These are phyloP conservation scores for Plectosphaerella plurivora DNA, from an alignment of 2,329 filamentous ascomycete species.

Conservation along the genomic window DNA sequence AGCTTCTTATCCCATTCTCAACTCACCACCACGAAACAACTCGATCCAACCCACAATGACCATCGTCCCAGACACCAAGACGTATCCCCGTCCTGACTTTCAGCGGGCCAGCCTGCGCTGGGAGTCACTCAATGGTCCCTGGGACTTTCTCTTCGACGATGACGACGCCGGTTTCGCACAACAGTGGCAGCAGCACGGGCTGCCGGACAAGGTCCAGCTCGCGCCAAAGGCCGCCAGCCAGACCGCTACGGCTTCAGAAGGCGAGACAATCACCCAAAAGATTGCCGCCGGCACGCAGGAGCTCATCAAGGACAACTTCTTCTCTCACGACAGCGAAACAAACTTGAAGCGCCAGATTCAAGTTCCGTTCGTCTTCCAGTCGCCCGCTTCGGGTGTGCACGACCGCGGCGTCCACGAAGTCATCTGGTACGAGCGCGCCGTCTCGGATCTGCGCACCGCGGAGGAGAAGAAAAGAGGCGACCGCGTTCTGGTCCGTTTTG, in stretches of 20 bases:
- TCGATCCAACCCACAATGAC: not conserved
- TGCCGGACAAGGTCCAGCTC: conserved; percentile 37
- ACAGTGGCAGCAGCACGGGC: conserved; percentile 47
- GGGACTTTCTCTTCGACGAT: conserved; percentile 64
- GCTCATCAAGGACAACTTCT: conserved; percentile 40
- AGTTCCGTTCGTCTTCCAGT: conserved; percentile 64
- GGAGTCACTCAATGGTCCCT: conserved; percentile 57
- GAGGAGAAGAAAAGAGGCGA: conserved; percentile 34
- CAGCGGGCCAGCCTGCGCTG: conserved; percentile 50
- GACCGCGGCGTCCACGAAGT: conserved; percentile 61
- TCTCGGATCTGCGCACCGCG: conserved; percentile 43
- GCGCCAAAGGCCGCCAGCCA: conserved; percentile 8
- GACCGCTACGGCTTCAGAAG: conserved; percentile 21
- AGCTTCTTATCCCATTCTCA: not conserved
- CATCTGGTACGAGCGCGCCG: conserved; percentile 58
- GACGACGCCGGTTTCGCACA: conserved; percentile 49
- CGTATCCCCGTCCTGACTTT: conserved; percentile 64
- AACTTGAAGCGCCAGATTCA: conserved; percentile 48
- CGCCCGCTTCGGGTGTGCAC: conserved; percentile 57
- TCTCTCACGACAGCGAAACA: conserved; percentile 18
- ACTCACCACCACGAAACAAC: not conserved
- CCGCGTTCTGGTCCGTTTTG: conserved; percentile 48
- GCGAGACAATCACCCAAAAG: conserved; percentile 31
- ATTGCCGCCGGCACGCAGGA: conserved; percentile 44
- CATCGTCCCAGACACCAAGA: not conserved